Conservation (phyloP, 2,329 filamentous ascomycete species). For the Teratosphaeria pseudoeucalypti region DNA sequence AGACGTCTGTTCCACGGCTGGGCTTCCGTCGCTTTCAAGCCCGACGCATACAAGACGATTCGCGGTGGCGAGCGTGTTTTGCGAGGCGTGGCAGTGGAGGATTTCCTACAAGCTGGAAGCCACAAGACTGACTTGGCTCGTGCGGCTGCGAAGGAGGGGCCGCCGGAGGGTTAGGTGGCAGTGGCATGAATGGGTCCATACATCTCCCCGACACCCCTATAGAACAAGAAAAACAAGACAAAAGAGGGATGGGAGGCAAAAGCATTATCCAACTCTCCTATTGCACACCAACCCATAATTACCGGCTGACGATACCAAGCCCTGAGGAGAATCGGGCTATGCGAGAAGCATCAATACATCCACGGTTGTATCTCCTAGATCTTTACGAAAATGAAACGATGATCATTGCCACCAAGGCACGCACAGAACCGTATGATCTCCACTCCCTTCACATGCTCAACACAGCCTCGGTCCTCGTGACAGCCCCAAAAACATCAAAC, state of each 20-base stretch:
- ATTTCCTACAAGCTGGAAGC: neutral
- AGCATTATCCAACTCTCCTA: neutral
- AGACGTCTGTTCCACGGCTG: conserved; percentile 21
- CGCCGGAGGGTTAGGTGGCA: neutral
- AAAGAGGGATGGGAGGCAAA: neutral
- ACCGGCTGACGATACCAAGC: neutral
- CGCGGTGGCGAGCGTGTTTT: neutral
- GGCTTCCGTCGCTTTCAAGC: conserved; percentile 6
- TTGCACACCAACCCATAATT: neutral
- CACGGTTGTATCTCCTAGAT: neutral
- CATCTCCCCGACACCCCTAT: neutral
- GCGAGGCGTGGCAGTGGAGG: neutral
- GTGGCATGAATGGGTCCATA: neutral
- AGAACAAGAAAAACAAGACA: neutral
- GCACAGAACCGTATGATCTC: too few relatives aligned
- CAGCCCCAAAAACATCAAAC: neutral
- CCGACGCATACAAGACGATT: neutral
- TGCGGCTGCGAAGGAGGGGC: neutral
- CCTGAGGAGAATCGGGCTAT: neutral
- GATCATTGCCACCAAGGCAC: too few relatives aligned
- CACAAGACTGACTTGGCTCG: neutral
- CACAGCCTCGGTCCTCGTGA: neutral
- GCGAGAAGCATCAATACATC: neutral
- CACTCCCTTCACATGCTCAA: too few relatives aligned
- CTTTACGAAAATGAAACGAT: neutral